Evolutionary conservation across 2,329 filamentous ascomycete genomes (phyloP), one percentile per base, ranked within the genome.

Genomic region (Sarocladium strictum): DNA sequence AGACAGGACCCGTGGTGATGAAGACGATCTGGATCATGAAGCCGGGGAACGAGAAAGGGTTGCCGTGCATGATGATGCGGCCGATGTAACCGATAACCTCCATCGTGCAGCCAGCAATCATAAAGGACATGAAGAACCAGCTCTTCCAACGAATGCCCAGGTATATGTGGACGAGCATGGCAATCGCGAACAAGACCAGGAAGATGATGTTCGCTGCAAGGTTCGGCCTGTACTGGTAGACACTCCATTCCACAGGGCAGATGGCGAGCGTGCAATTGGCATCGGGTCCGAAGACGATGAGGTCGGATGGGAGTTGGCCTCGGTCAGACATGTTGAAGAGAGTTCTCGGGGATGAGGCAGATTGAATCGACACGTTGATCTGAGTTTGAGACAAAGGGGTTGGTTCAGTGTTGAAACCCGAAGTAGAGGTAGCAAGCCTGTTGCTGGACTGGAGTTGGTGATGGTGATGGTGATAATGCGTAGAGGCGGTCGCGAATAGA

Each of bases 61-160:
- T 80, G 15, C 74, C 61, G 55, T 80, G 72, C 55, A 84, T 67
- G 53, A 82, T 64, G 21, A 86, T 69, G 5, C 84, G 75, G 0
- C 81, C 84, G 0, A 71, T 68, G 56, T 88, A 88, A 6, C 85
- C 85, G 14, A 85, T 63, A n/a, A 85, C 76, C 62, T 85, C 83
- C 49, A 76, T 69, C 1, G 77, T 43, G 58, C 77, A 81, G 3
- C 84, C 84, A 1, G 73, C 60, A 1, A 79, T 64, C 73, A 86
- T 80, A 54, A 70, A 73, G 10, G 60, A 58, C 65, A 72, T 72
- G 57, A 74, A 79, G 51, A 68, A 71, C 69, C 71, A 75, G 5
- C 66, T 68, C 47, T 63, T 68, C 69, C 70, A 75, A 12, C 67
- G 62, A 5, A 76, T 45, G 6, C 77, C 77, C 2, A 75, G 65